phyloP scores from a whole-genome alignment of 352 stramenopile genomes.

The Phytophthora crassamura region DNA sequence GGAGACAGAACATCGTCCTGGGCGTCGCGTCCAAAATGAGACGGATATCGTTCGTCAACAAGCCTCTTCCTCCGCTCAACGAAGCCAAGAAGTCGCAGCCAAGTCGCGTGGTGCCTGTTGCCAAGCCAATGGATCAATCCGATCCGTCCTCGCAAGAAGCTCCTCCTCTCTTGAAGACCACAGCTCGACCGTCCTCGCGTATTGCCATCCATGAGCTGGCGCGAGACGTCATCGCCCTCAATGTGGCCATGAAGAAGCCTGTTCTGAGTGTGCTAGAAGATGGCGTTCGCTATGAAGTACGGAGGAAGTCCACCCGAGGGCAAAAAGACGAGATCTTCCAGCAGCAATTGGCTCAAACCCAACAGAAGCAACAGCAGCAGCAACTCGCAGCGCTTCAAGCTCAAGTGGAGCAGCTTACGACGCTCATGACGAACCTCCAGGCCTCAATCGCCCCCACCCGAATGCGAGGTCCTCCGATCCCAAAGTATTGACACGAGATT shows the following conservation, averaged over 20 bases:
- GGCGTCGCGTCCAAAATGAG: conserved; percentile 25
- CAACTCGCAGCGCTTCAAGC: conserved; percentile 45
- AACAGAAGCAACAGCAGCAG: conserved; percentile 29
- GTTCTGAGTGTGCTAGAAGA: conserved; percentile 49
- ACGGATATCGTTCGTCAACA: conserved; percentile 20
- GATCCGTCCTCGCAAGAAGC: conserved; percentile 7
- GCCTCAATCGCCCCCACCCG: conserved; percentile 26
- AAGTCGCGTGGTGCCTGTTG: conserved; percentile 24
- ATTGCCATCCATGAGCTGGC: conserved; percentile 61
- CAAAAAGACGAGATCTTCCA: conserved; percentile 20
- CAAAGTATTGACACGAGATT: conserved; percentile 43
- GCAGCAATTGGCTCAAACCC: conserved; percentile 16
- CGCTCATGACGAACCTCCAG: conserved; percentile 45
- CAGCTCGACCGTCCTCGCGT: conserved; percentile 4
- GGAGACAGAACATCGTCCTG: conserved; percentile 30
- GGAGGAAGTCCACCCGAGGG: conserved; percentile 42
- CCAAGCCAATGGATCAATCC: background rate
- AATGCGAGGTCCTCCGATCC: conserved; percentile 24
- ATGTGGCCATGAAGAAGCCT: conserved; percentile 27
- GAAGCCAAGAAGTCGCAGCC: conserved; percentile 2
- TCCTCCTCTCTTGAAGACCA: conserved; percentile 7
- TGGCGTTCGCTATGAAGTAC: conserved; percentile 64
- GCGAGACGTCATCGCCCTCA: conserved; percentile 42
- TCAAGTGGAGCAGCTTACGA: conserved; percentile 55
- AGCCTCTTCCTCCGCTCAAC: conserved; percentile 7